Base-by-base conservation (phyloP, 805 yeast species). In the Ogataea siamensis region DNA sequence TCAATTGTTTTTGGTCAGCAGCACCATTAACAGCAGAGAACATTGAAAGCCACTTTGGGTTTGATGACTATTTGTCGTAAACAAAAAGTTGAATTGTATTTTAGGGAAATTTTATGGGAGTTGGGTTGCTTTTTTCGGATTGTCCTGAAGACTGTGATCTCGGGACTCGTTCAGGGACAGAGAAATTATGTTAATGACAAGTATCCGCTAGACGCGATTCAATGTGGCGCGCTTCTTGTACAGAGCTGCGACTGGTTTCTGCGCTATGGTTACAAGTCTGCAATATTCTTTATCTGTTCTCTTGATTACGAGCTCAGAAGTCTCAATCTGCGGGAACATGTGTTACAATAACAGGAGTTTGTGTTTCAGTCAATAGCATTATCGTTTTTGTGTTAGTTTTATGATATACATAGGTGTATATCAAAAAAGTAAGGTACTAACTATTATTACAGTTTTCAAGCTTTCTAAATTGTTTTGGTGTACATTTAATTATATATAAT, bases 21-120 rank as follows among this genome's bases (percentile, higher is more conserved):
- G 67, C 66, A 60, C 67, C 67, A 60, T 60, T 62, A 54, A 46
- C 55, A 45, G 47, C 64, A 49, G 59, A 47, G 54, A 44, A 34
- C 34, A 42, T 37, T 24, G 43, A 50, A 32, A 44, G 45, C 47
- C 55, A 63, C 46, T 60, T 54, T 46, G 62, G 54, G 40, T 53
- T 62, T 43, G 64, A 58, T 25, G 64, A 60, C 40, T 57, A 56
- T 30, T 37, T 49, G 41, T 42, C 46, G 8, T 51, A 34, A 37
- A 27, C 22, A 32, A 32, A 14, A 3, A 17, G 8, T 29, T 18
- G 39, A 25, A 31, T 31, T 33, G 34, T 29, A 31, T 30, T 23
- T 10, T 35, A 22, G 28, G 34, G 32, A 23, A 17, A n/a, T n/a
- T n/a, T 25, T 32, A 24, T 21, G 40, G 40, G 27, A 33, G 27